Base-by-base conservation (phyloP, 768 basidiomycete species). In the Leccinum pellstonianum region DNA sequence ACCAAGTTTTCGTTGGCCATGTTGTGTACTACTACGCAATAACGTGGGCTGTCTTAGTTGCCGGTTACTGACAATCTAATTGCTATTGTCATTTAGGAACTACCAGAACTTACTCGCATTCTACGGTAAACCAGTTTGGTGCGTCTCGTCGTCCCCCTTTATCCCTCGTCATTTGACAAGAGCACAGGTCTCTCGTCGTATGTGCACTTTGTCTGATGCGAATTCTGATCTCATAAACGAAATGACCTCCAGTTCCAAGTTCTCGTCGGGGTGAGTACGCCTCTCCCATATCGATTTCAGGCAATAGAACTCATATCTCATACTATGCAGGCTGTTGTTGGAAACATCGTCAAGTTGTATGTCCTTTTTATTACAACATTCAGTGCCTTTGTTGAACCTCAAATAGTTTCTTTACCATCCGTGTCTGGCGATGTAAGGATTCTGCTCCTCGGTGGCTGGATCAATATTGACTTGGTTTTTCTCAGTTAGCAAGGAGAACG, bases 391-490 rank as follows among this genome's bases (percentile, higher is more conserved):
- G 27, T 52, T 54, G 23, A 19, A 11, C 38, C 37, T 41, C 50
- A 21, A 29, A 15, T 54, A 86, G 84, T 31, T 77, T 79, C 52
- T 87, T 85, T 59, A 77, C 82, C 0, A 74, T 85, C 71, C 81
- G 85, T 12, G 85, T 86, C 11, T 87, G 84, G 84, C 73, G 84
- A 70, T 87, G 85, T 86, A 70, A 59, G 71, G 10, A 55, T 62
- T 74, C 29, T 47, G 67, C 14, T 59, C 5, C 25, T 52, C n/a
- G 4, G 8, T 48, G 23, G 46, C 29, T 11, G 29, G 37, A 46
- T 19, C 15, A 37, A 31, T 1, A 29, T n/a, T 57, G 23, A 58
- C 55, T 19, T 33, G 27, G 23, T 17, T 46, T n/a, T 54, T 55
- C 56, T 27, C 60, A 86, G 85, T 86, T 66, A 86, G 85, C 73